Percentiles rank a stretch among this genome's conserved stretches.
Conservation (phyloP, 345 rosid genomes). For the Kernera saxatilis region DNA sequence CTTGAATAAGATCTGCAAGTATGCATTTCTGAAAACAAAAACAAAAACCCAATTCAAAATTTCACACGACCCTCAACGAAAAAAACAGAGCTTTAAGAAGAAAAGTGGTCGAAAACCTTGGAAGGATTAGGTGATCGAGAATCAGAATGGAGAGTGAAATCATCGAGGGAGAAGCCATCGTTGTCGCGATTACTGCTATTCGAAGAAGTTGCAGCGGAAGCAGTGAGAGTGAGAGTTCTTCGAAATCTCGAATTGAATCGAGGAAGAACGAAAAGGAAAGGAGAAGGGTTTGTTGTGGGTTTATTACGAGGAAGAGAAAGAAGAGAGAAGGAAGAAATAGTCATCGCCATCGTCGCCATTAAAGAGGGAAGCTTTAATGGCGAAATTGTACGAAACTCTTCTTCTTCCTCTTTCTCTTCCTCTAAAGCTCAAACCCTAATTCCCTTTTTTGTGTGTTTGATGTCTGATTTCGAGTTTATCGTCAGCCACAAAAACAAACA, state of each 20-base stretch:
- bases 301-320: conserved; percentile 35
- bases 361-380: neutral
- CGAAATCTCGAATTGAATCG: conserved; percentile 28
- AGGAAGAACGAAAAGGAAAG: conserved; percentile 29
- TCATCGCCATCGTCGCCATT: conserved; percentile 16
- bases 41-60: neutral
- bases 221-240: conserved; percentile 24
- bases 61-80: neutral
- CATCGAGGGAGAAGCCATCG: conserved; percentile 45
- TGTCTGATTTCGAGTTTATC: conserved; percentile 1
- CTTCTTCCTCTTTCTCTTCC: conserved; percentile 25
- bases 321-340: conserved; percentile 27
- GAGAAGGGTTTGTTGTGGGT: conserved; percentile 19
- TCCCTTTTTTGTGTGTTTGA: neutral
- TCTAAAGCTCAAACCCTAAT: conserved; percentile 22
- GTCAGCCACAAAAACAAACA: conserved; percentile 21
- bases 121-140: conserved; percentile 31
- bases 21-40: conserved; percentile 47
- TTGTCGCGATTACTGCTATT: conserved; percentile 23
- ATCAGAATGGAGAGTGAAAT: conserved; percentile 31
- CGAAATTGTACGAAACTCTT: conserved; percentile 5
- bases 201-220: conserved; percentile 39
- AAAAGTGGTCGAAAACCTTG: conserved; percentile 35
- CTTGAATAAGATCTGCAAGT: conserved; percentile 65
- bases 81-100: neutral